A percentile compares a stretch with the other conserved stretches of the same genome.
These are phyloP conservation scores for Talaromyces verruculosus DNA, from an alignment of 2,329 filamentous ascomycete genomes.

Conservation along the genomic window DNA sequence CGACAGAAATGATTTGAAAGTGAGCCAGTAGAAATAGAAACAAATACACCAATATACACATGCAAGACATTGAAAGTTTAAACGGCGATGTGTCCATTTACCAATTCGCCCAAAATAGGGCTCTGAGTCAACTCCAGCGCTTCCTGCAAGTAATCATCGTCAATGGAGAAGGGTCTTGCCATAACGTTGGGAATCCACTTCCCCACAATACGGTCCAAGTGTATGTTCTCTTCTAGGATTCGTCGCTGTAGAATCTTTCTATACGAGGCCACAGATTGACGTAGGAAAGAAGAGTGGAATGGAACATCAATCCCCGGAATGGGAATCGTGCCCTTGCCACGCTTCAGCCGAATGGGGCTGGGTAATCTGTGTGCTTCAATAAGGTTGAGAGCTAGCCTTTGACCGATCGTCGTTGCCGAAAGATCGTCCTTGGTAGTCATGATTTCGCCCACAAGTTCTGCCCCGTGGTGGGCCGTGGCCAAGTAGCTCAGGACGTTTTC, in stretches of 20 bases:
- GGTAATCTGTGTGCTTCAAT: not conserved
- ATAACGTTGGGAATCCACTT: conserved; percentile 99
- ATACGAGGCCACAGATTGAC: conserved; percentile 98
- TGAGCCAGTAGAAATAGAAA: not conserved
- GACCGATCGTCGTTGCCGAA: not conserved
- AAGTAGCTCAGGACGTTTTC: conserved; percentile 1
- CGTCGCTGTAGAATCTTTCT: conserved; percentile 97
- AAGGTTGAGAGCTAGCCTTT: not conserved
- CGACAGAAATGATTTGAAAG: not conserved
- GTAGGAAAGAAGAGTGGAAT: conserved; percentile 97
- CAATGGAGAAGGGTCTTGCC: conserved; percentile 89
- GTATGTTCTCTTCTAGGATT: conserved; percentile 98
- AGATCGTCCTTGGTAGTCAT: conserved; percentile 12
- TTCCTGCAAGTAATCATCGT: conserved; percentile 98
- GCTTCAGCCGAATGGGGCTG: conserved; percentile 67
- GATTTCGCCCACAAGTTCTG: not conserved
- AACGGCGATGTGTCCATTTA: conserved; percentile 37
- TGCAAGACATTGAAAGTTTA: not conserved
- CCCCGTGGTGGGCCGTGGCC: not conserved
- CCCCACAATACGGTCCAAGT: conserved; percentile 91
- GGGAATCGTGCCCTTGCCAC: conserved; percentile 94
- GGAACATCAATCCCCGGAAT: conserved; percentile 91
- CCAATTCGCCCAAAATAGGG: conserved; percentile 53
- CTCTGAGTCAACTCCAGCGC: conserved; percentile 90
- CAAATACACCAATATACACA: not conserved